Base-by-base conservation (phyloP, 805 yeast species). In the Metschnikowia borealis region DNA sequence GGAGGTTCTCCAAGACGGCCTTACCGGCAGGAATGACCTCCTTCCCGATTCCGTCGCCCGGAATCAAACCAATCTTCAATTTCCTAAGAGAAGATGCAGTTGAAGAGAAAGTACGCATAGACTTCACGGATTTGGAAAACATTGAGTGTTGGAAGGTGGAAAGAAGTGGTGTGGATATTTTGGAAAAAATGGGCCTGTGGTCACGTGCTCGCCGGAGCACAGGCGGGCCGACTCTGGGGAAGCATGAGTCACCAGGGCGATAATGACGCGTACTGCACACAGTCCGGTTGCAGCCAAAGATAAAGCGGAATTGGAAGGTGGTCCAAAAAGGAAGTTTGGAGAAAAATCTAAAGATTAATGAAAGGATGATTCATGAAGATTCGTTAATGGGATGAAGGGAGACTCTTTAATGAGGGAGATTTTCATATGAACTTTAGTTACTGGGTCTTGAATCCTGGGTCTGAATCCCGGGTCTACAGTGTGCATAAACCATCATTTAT, bases 11-110 rank as follows among this genome's bases (percentile, higher is more conserved):
- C 60, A 94, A 78, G 31, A 94, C 81, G 56, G 88, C 87, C 60
- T 82, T 81, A 61, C 99, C 99, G 40, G 98, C 96, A 54, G 99
- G 99, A 53, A 94, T 91, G 43, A 94, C 99, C 73, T 94, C 99
- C 64, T 87, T 83, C 49, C 99, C 99, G 60, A 94, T 94, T 58
- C 99, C 99, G 69, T 94, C 99, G 67, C 99, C 99, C 47, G 99
- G 97, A 60, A 94, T 91, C 65, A 94, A 79, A 52, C 88, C 85
- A 47, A 73, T 73, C 57, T 71, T 73, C 54, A 73, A 62, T 46
- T 63, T 60, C 59, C 69, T 71, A 54, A 64, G 55, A 23, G 67
- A 54, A 10, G 62, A 50, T 13, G 69, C 50, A n/a, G 72, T 52
- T 34, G 71, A 60, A 33, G 74, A 64, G 49, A 70, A 68, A 15